Evolutionary conservation across 2,329 filamentous ascomycete species (phyloP).

Genomic region (Pseudogymnoascus sp.): DNA sequence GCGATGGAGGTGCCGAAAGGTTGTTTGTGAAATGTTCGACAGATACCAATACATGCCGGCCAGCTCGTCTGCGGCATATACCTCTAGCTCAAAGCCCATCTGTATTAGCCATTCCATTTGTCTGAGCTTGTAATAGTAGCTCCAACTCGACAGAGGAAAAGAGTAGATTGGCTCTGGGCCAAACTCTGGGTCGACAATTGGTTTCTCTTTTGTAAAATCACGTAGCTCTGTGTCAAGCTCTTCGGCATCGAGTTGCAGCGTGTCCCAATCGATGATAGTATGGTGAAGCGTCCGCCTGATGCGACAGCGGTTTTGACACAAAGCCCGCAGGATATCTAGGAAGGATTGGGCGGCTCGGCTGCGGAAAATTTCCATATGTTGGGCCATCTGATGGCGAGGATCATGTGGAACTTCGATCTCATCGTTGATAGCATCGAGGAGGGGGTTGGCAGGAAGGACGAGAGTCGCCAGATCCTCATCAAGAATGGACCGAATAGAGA

Average conservation of each 20-base stretch:
- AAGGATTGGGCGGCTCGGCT: constrained; percentile 59
- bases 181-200: constrained; percentile 41
- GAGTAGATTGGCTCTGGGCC: constrained; percentile 50
- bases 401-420: constrained; percentile 66
- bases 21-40: constrained; percentile 60
- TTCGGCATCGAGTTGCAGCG: constrained; percentile 72
- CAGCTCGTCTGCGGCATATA: constrained; percentile 80
- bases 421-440: constrained; percentile 68
- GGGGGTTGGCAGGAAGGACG: constrained; percentile 59
- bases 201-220: constrained; percentile 49
- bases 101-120: constrained; percentile 83
- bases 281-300: constrained; percentile 85
- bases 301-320: constrained; percentile 85
- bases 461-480: constrained; percentile 73
- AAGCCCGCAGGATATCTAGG: constrained; percentile 70
- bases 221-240: constrained; percentile 64
- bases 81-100: constrained; percentile 85
- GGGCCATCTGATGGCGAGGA: constrained; percentile 62
- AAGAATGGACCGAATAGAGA: constrained; percentile 65
- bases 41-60: constrained; percentile 88
- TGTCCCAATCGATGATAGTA: constrained; percentile 73
- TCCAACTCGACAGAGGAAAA: constrained; percentile 78
- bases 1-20: constrained; percentile 54
- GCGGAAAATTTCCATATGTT: constrained; percentile 62
- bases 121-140: constrained; percentile 79